Conservation (phyloP, 345 rosid species). For the Fremontodendron californicum region DNA sequence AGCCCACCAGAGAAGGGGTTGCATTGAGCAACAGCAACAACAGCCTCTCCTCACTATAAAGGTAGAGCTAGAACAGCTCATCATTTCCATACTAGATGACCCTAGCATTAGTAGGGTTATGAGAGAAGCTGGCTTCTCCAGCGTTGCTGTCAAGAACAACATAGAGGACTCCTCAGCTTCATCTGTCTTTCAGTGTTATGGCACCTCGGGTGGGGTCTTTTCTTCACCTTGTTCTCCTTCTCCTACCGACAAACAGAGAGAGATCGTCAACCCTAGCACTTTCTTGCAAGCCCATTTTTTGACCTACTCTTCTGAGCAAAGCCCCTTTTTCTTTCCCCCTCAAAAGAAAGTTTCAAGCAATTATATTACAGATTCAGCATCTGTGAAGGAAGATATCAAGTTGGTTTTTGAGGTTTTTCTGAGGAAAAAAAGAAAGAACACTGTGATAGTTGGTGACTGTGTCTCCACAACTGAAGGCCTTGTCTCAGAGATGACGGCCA, state of each 20-base stretch:
- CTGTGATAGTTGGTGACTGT: constrained; percentile 74
- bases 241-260: constrained; percentile 37
- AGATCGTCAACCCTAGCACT: constrained; percentile 40
- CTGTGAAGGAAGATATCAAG: constrained; percentile 57
- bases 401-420: constrained; percentile 58
- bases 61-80: constrained; percentile 63
- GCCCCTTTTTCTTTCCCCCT: constrained; percentile 46
- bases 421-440: constrained; percentile 64
- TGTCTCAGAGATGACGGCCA: constrained; percentile 48
- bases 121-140: constrained; percentile 89
- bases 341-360: constrained; percentile 35
- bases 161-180: constrained; percentile 66
- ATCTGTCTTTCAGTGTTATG: constrained; percentile 57
- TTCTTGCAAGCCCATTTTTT: constrained; percentile 4
- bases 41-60: constrained; percentile 59
- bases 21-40: constrained; percentile 56
- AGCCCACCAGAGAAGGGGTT: constrained; percentile 72
- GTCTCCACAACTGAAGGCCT: constrained; percentile 51
- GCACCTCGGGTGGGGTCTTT: constrained; percentile 52
- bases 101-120: constrained; percentile 83
- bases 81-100: constrained; percentile 69
- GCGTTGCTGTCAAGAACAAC: constrained; percentile 64
- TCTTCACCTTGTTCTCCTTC: constrained; percentile 89
- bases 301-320: constrained; percentile 21
- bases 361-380: constrained; percentile 28